Conservation (phyloP, 1,284 basidiomycete species). For the Pascua sp. region DNA sequence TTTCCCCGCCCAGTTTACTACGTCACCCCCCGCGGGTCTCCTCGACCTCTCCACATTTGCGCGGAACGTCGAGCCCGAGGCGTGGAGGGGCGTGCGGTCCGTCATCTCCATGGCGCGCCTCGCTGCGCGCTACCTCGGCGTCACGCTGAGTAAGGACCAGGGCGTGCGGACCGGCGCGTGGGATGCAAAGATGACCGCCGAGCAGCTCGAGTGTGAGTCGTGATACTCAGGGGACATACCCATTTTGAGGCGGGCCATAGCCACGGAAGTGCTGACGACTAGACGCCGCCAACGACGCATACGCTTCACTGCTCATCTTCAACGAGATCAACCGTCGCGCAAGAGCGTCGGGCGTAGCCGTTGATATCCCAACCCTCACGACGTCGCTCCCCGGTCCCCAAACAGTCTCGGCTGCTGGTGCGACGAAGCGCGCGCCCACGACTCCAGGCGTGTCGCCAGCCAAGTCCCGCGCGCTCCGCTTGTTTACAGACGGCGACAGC, state of each 20-base stretch:
- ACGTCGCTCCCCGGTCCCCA: not conserved
- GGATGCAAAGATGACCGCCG: conserved; percentile 25
- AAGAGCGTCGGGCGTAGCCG: not conserved
- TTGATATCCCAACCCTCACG: not conserved
- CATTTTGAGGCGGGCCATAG: too few relatives aligned
- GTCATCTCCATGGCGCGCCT: conserved; percentile 45
- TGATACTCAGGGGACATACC: not conserved
- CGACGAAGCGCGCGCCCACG: not conserved
- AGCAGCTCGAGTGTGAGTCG: conserved; percentile 46
- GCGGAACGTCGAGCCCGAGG: conserved; percentile 34
- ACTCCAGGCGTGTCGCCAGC: not conserved
- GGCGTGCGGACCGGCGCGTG: conserved; percentile 42
- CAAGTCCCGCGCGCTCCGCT: not conserved
- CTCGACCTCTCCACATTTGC: conserved; percentile 47
- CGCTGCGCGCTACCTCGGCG: conserved; percentile 34
- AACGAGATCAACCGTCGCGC: conserved; percentile 5
- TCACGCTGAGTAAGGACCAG: conserved; percentile 35
- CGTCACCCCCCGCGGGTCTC: conserved; percentile 17
- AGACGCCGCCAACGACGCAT: conserved; percentile 52
- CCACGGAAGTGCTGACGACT: not conserved
- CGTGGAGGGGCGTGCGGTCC: conserved; percentile 22
- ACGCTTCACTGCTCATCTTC: conserved; percentile 40
- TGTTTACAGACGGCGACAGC: not conserved
- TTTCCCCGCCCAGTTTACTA: conserved; percentile 12
- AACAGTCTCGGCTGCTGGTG: not conserved